Conservation (phyloP, 192 early-diverging fungal species). For the Borealophlyctis nickersoniae region DNA sequence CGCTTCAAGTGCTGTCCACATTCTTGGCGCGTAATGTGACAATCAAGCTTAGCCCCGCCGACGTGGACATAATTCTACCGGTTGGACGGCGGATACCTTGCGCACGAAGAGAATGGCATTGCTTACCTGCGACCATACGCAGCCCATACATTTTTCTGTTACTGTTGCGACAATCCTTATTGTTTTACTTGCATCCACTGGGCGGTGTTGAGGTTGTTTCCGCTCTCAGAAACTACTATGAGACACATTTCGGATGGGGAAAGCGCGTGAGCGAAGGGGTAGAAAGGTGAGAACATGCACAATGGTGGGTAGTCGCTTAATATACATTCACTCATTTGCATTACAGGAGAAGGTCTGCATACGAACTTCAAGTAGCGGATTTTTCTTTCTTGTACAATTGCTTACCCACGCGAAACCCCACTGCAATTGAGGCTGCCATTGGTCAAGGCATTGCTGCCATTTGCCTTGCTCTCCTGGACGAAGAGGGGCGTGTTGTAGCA, state of each 20-base stretch:
- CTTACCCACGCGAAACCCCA: conserved; percentile 23
- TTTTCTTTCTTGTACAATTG: conserved; percentile 52
- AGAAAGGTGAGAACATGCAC: background rate
- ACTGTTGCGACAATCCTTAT: conserved; percentile 60
- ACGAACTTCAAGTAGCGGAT: conserved; percentile 39
- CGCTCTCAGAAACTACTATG: conserved; percentile 32
- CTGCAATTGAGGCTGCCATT: conserved; percentile 33
- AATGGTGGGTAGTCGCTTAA: too few relatives aligned
- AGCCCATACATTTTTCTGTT: conserved; percentile 62
- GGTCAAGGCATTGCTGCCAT: conserved; percentile 44
- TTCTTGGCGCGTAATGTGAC: conserved; percentile 69
- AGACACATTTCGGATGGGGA: conserved; percentile 23
- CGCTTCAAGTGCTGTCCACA: conserved; percentile 58
- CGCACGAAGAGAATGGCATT: conserved; percentile 33
- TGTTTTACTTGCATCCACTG: conserved; percentile 38
- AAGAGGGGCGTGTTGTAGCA: conserved; percentile 28
- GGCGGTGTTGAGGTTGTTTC: conserved; percentile 32
- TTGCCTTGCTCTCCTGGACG: conserved; percentile 32
- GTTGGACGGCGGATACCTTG: conserved; percentile 39
- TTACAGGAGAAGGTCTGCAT: conserved; percentile 12
- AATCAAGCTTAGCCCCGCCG: conserved; percentile 61
- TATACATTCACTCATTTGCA: too few relatives aligned
- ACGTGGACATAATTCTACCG: conserved; percentile 78
- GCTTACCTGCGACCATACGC: conserved; percentile 52
- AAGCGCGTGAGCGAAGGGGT: conserved; percentile 8